These are phyloP conservation scores for Leucocoprinus sp. DNA, from an alignment of 768 basidiomycete species.

Conservation along the genomic window DNA sequence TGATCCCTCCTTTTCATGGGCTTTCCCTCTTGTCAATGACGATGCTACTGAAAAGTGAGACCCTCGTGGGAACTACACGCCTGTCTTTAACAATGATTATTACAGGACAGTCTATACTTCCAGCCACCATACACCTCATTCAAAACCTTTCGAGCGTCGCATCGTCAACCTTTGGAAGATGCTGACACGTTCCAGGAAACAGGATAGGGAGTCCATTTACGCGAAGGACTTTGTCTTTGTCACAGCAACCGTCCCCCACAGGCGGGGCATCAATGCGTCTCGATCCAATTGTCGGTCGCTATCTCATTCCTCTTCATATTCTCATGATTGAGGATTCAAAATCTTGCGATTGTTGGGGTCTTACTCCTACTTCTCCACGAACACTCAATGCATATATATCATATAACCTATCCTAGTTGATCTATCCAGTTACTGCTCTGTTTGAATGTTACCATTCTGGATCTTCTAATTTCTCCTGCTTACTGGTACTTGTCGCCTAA, in stretches of 20 bases:
- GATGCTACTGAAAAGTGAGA: neutral
- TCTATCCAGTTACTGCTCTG: neutral
- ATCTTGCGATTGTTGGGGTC: too few relatives aligned
- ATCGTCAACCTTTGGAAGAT: conserved; percentile 55
- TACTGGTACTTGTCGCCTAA: neutral
- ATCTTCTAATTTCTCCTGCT: neutral
- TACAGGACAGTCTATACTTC: neutral
- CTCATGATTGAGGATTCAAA: too few relatives aligned
- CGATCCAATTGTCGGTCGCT: neutral
- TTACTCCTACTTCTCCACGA: neutral
- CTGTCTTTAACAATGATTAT: neutral
- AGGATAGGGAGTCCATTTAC: conserved; percentile 43
- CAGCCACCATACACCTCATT: conserved; percentile 21
- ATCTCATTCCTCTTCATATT: neutral
- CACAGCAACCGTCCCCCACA: conserved; percentile 38
- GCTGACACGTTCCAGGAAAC: conserved; percentile 44
- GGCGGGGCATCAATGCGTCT: conserved; percentile 38
- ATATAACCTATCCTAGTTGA: conserved; percentile 1
- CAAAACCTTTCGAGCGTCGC: conserved; percentile 48
- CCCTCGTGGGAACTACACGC: neutral
- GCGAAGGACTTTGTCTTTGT: conserved; percentile 57
- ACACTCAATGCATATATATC: neutral
- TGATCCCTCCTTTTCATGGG: conserved; percentile 25
- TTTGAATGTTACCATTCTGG: neutral
- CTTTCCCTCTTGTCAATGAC: conserved; percentile 16